phyloP scores from a whole-genome alignment of 768 basidiomycete species.

The Suillus tomentosus region DNA sequence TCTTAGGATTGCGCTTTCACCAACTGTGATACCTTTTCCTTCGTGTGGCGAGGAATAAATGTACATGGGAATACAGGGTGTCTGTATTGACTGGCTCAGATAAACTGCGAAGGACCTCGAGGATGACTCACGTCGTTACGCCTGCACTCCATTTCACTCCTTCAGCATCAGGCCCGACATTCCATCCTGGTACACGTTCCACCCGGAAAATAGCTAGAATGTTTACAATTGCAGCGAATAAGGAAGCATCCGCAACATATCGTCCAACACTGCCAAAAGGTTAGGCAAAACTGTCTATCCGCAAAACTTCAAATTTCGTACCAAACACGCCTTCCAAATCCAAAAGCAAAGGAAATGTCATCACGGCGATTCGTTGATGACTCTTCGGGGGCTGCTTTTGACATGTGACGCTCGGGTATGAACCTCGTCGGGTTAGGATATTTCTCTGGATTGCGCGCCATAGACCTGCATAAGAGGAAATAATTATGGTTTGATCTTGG shows the following conservation, averaged over 20 bases:
- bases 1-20: background rate
- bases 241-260: conserved; percentile 41
- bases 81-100: background rate
- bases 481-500: background rate
- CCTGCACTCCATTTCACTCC: conserved; percentile 25
- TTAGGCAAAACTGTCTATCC: background rate
- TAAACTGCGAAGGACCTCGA: background rate
- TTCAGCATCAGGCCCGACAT: conserved; percentile 22
- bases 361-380: conserved; percentile 6
- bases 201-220: conserved; percentile 23
- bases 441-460: conserved; percentile 37
- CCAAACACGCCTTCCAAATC: conserved; percentile 46
- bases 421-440: conserved; percentile 42
- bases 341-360: conserved; percentile 26
- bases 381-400: background rate
- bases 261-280: conserved; percentile 40
- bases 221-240: conserved; percentile 32
- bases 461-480: conserved; percentile 25
- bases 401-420: conserved; percentile 40
- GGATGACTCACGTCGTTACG: conserved; percentile 23
- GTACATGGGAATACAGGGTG: conserved; percentile 14
- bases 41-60: conserved; percentile 6
- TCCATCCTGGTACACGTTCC: conserved; percentile 18
- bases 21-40: background rate
- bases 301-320: background rate